Percentiles rank a stretch among this genome's conserved stretches.
phyloP scores from a whole-genome alignment of 1,284 basidiomycete species.

The Phenoliferia sp. region DNA sequence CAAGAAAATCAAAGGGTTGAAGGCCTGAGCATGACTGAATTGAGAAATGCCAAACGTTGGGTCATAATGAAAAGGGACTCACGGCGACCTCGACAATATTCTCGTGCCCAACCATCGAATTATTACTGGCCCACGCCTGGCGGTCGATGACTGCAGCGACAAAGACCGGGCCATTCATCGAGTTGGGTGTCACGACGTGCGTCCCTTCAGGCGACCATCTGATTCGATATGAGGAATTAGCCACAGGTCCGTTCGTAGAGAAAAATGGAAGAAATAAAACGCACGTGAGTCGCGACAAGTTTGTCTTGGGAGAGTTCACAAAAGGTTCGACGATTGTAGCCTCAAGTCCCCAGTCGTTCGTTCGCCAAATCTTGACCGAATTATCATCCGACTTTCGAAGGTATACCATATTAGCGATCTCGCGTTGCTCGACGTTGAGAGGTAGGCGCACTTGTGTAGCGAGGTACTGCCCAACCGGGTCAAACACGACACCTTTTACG shows the following conservation, averaged over 20 bases:
- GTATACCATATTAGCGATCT: neutral
- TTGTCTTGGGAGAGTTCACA: slow-evolving; percentile 85
- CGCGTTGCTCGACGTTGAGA: neutral
- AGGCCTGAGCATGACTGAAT: slow-evolving; percentile 52
- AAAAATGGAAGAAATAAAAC: slow-evolving; percentile 26
- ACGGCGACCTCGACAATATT: slow-evolving; percentile 96
- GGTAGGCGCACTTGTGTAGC: slow-evolving; percentile 59
- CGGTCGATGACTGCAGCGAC: slow-evolving; percentile 91
- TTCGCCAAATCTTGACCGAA: slow-evolving; percentile 94
- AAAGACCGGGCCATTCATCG: slow-evolving; percentile 96
- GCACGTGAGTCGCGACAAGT: slow-evolving; percentile 83
- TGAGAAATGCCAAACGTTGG: slow-evolving; percentile 32
- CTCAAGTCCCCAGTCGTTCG: slow-evolving; percentile 82
- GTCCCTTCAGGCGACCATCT: slow-evolving; percentile 99
- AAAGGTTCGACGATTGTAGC: slow-evolving; percentile 84
- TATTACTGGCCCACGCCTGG: slow-evolving; percentile 74
- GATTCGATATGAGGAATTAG: slow-evolving; percentile 3
- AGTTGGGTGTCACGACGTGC: slow-evolving; percentile 92
- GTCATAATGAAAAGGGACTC: slow-evolving; percentile 30
- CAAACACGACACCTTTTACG: slow-evolving; percentile 98
- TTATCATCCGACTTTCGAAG: slow-evolving; percentile 77
- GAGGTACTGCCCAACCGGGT: slow-evolving; percentile 92
- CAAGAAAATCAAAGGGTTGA: slow-evolving; percentile 88
- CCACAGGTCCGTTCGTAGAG: neutral
- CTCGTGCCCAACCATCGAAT: slow-evolving; percentile 88